Base-by-base conservation (phyloP, 345 rosid genomes). In the Euphorbia peplus region DNA sequence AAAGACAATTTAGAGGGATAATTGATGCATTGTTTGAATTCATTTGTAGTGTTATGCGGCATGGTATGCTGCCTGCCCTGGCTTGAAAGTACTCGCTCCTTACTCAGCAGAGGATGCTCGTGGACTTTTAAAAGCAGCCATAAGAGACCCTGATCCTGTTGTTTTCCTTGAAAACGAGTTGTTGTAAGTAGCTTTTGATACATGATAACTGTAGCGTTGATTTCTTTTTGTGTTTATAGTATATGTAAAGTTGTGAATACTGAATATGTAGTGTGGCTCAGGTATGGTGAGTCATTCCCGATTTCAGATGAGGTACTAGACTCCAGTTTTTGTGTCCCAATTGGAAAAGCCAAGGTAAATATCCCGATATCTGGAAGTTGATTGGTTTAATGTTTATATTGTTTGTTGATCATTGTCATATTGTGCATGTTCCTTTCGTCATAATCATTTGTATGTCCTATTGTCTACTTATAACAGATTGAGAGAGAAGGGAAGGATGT, bases 71-170 rank as follows among this genome's bases (percentile, higher is more conserved):
- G 75, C 95, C 67, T 85, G 87, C 67, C 96, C 97, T 50, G 99
- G 99, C 46, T 80, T 95, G 74, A 91, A 93, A 79, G 98, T 93
- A 13, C 79, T 91, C 24, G 22, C 84, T 68, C 97, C 96, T 26
- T 93, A 89, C 71, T 88, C 85, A 63, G 86, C 96, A 9, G 98
- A 93, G 82, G 98, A 93, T 82, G 88, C 95, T 55, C 91, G 93
- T 25, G 97, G 97, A 44, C 88, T 89, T 64, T 75, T 93, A 60
- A 93, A 93, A 83, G 95, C 97, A 63, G 99, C 97, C 52, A 91
- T 91, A 69, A 87, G 97, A 77, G 99, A 93, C 76, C 96, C 99
- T 52, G 97, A 87, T 77, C 97, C 97, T 52, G 93, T 95, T 72
- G 89, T 90, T 73, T 86, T 95, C 88, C 96, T 90, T 58, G 98